Evolutionary conservation across 2,329 filamentous ascomycete species (phyloP), one percentile per base, ranked within the genome.

Genomic region (Colletotrichum noveboracense): DNA sequence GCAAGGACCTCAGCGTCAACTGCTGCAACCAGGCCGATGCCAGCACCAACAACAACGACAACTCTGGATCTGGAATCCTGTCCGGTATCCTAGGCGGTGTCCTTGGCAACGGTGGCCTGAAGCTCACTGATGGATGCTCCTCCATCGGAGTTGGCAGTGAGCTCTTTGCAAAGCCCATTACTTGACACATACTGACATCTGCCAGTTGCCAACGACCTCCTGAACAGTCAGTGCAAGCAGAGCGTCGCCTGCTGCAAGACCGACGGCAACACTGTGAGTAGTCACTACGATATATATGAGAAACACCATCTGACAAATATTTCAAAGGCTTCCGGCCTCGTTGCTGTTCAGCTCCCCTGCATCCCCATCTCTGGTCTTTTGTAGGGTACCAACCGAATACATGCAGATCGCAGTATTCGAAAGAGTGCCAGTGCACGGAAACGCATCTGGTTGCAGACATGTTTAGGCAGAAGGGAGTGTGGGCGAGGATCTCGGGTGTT

Each of bases 1-100:
- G 61, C 8, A 21, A 65, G 32, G 30, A 65, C 21, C 61, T 65
- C 30, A 65, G 61, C 61, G 61, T 65, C 32, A 65, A 36, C 61
- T 65, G 61, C 61, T 65, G 61, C 32, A 65, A 65, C 61, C 30
- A 65, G 61, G 30, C 18, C 30, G 36, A 36, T 10, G 30, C 30
- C 30, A 36, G 36, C 61, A 65, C 61, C 61, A 65, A 26, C n/a
- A 28, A 32, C 61, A 65, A 65, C 9, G 30, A 52, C n/a, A 52
- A 52, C 1, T 52, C 43, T 52, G 43, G 43, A 5, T 0, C 43
- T 24, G 43, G 43, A 5, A 65, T 65, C 21, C 61, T 65, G 3
- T 65, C 61, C 6, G 61, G 61, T 26, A 65, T 65, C 21, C 32
- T 65, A 14, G 32, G 61, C 12, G 61, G 61, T 26, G 30, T 65